phyloP scores from a whole-genome alignment of 805 yeast species.

The Starmerella potacharoeniae region DNA sequence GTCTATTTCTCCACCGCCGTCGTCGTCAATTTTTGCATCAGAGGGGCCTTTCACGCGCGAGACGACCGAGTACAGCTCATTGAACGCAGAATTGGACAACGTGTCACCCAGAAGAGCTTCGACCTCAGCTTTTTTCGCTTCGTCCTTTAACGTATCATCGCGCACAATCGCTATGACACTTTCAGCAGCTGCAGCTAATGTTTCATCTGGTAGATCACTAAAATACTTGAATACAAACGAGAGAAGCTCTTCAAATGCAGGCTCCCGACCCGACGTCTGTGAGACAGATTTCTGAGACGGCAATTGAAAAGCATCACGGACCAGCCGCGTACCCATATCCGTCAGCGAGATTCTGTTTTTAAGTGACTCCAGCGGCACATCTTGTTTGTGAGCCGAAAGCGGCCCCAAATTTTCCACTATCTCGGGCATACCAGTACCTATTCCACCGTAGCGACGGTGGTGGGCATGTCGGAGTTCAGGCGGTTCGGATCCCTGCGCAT shows the following conservation, averaged over 20 bases:
- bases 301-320: conserved; percentile 15
- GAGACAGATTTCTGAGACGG: background rate
- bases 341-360: conserved; percentile 49
- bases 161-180: conserved; percentile 44
- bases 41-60: conserved; percentile 16
- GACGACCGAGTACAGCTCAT: conserved; percentile 21
- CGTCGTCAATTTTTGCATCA: conserved; percentile 22
- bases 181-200: conserved; percentile 52
- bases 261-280: background rate
- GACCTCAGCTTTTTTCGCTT: conserved; percentile 38
- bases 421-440: conserved; percentile 9
- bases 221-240: conserved; percentile 45
- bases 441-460: background rate
- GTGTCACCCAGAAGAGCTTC: conserved; percentile 38
- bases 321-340: conserved; percentile 53
- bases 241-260: conserved; percentile 38
- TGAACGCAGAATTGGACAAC: conserved; percentile 24
- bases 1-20: conserved; percentile 24
- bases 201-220: conserved; percentile 69
- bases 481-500: background rate
- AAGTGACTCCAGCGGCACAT: conserved; percentile 35
- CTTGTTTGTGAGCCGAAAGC: background rate
- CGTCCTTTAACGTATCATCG: conserved; percentile 35
- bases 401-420: background rate
- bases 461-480: background rate